These are phyloP conservation scores for Teunomyces kruisii DNA, from an alignment of 805 yeast genomes.

Conservation along the genomic window DNA sequence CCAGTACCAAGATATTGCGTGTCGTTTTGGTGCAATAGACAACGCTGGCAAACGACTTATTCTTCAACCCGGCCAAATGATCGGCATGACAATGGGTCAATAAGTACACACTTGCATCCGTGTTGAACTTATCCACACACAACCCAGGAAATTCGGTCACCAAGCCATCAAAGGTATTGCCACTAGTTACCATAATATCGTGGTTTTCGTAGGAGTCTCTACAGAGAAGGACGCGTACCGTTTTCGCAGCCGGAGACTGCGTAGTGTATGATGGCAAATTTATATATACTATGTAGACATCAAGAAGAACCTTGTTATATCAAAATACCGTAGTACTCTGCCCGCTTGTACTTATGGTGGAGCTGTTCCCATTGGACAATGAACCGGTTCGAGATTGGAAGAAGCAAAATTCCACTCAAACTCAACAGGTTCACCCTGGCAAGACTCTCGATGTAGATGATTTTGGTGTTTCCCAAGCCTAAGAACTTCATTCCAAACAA, in stretches of 20 bases:
- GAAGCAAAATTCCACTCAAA: conserved; percentile 68
- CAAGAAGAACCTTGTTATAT: conserved; percentile 51
- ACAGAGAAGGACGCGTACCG: neutral
- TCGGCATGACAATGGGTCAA: conserved; percentile 59
- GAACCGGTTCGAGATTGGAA: conserved; percentile 73
- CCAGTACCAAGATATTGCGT: conserved; percentile 19
- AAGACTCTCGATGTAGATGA: conserved; percentile 81
- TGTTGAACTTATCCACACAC: conserved; percentile 36
- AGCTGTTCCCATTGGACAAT: conserved; percentile 88
- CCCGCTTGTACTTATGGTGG: conserved; percentile 48
- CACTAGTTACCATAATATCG: neutral
- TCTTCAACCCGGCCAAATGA: conserved; percentile 49
- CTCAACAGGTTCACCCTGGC: conserved; percentile 80
- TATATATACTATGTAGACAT: too few relatives aligned
- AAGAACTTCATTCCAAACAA: conserved; percentile 50
- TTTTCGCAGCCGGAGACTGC: neutral
- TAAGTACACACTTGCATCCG: conserved; percentile 22
- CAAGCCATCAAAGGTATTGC: conserved; percentile 40
- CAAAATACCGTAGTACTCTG: conserved; percentile 77
- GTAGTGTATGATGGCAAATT: neutral
- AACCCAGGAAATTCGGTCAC: conserved; percentile 50
- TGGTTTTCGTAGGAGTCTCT: neutral
- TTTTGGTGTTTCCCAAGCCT: conserved; percentile 50
- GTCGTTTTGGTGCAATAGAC: conserved; percentile 52
- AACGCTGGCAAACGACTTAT: conserved; percentile 34